phyloP scores from a whole-genome alignment of 306 rosid species.

The Quercus dentata region DNA sequence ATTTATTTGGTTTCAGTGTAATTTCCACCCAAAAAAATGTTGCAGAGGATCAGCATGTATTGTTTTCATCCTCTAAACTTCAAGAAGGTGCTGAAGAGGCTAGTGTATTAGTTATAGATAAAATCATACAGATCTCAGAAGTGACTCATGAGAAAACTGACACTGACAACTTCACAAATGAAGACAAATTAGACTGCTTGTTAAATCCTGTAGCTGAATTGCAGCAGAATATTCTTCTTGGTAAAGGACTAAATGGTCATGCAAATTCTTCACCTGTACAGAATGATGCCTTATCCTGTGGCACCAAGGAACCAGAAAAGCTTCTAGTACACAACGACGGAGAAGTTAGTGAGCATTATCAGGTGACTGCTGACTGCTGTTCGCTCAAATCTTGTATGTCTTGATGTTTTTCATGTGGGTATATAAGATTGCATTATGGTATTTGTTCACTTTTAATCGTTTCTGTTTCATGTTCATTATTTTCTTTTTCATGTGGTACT shows the following conservation, averaged over 20 bases:
- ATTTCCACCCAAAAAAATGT: slow-evolving; percentile 35
- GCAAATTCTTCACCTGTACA: slow-evolving; percentile 32
- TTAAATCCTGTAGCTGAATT: slow-evolving; percentile 20
- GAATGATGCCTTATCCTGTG: slow-evolving; percentile 32
- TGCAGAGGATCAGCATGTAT: slow-evolving; percentile 29
- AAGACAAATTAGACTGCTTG: slow-evolving; percentile 24
- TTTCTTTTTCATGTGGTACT: neutral
- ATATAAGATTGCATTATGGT: neutral
- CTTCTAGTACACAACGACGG: slow-evolving; percentile 29
- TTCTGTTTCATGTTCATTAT: neutral
- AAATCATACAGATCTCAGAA: slow-evolving; percentile 59
- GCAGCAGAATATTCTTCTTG: slow-evolving; percentile 15
- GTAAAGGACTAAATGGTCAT: slow-evolving; percentile 22
- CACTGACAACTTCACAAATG: slow-evolving; percentile 16
- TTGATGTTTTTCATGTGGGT: neutral
- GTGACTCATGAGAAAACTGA: slow-evolving; percentile 50
- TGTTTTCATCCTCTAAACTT: slow-evolving; percentile 38
- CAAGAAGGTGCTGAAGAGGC: slow-evolving; percentile 49
- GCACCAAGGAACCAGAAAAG: slow-evolving; percentile 29
- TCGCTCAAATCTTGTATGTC: neutral
- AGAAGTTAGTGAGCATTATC: slow-evolving; percentile 25
- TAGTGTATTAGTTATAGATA: slow-evolving; percentile 51
- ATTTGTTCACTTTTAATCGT: neutral
- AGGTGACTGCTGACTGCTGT: slow-evolving; percentile 38
- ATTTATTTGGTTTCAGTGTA: slow-evolving; percentile 43